phyloP scores from a whole-genome alignment of 139 green algal species.

The Coelastrella sp. region DNA sequence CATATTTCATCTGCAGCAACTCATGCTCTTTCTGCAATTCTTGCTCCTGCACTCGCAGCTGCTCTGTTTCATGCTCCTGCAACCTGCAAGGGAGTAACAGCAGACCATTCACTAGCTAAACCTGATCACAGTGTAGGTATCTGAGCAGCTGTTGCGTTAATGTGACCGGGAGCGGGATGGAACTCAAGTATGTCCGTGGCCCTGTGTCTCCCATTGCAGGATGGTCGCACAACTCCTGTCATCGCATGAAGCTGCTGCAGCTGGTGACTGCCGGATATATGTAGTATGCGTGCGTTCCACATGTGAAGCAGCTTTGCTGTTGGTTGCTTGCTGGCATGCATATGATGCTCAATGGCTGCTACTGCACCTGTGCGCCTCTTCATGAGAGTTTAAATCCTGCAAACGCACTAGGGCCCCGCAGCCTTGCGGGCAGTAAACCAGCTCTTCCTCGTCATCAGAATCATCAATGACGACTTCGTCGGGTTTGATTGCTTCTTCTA shows the following conservation, averaged over 20 bases:
- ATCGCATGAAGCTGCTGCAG: no score
- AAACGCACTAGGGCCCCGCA: constrained; percentile 39
- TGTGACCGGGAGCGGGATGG: neutral
- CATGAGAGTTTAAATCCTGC: constrained; percentile 47
- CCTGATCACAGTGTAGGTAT: neutral
- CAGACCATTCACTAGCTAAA: neutral
- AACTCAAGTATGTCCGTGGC: no score
- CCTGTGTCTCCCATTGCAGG: no score
- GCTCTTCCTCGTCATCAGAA: constrained; percentile 9
- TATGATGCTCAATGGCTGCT: neutral
- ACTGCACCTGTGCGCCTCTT: constrained; percentile 39
- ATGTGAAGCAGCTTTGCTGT: neutral
- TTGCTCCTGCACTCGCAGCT: neutral
- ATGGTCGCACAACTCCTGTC: no score
- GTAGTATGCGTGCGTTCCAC: neutral
- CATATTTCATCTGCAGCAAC: constrained; percentile 46
- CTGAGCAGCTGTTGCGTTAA: neutral
- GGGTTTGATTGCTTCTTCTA: neutral
- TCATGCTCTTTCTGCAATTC: neutral
- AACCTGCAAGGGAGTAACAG: constrained; percentile 5
- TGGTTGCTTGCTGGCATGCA: neutral
- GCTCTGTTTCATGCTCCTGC: constrained; percentile 19
- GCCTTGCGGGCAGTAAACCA: constrained; percentile 24
- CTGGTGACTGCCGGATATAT: neutral
- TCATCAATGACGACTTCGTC: neutral